Evolutionary conservation across 495 filamentous ascomycete species (phyloP), one percentile per base, ranked within the genome.

Genomic region (Penicillium diatomitis): DNA sequence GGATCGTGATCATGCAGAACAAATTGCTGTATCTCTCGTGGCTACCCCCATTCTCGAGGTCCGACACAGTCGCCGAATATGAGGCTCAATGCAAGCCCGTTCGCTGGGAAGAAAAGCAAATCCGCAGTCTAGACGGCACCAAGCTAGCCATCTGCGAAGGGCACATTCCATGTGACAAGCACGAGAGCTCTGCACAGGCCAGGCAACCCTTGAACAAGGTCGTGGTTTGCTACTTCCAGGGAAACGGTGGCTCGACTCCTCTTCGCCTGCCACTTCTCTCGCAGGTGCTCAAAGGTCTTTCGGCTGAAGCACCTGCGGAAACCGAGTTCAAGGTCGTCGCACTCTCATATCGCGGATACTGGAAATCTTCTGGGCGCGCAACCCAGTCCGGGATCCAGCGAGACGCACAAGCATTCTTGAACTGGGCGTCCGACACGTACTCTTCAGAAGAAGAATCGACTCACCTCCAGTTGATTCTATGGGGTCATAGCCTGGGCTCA

Each of bases 21-120:
- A 87, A 87, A 51, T 87, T 92, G 49, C 81, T 91, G 41, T 90
- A 90, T 65, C 87, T 89, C 67, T 83, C 87, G 0, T 81, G 80
- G 32, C 53, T 88, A 6, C 85, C 85, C 8, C 84, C 85, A 2
- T 73, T 76, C 6, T 65, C 74, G 2, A 55, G 71, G 20, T 69
- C 66, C 1, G 72, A 75, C 29, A 79, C 58, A 39, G 83, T 90
- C 29, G 56, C 63, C 3, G 77, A 84, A 44, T 88, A 88, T 58
- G 66, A 64, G 32, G 43, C 57, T 4, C 63, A 74, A 29, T 88
- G 80, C 53, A 63, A 62, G 8, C 80, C 79, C 5, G 71, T 90
- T 12, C 34, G 52, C 31, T 92, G 88, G 87, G 55, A 65, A 28
- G 79, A 87, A 48, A 70, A 79, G 53, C 68, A 64, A 42, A 64